Conservation (phyloP, 768 basidiomycete genomes). For the Termitomyces sp. region DNA sequence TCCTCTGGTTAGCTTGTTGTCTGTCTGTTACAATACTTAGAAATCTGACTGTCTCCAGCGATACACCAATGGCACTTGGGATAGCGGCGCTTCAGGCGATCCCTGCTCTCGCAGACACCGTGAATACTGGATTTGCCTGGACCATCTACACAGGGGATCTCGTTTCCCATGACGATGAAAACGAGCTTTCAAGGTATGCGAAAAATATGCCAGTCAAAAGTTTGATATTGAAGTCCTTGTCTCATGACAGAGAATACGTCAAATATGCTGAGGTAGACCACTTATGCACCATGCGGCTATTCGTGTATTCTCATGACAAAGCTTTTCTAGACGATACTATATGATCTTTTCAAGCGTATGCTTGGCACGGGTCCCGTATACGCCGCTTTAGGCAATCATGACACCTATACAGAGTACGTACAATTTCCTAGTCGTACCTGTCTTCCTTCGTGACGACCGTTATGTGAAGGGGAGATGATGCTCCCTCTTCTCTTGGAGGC, state of each 20-base stretch:
- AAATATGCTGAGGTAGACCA: slow-evolving; percentile 54
- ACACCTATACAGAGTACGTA: slow-evolving; percentile 60
- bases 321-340: slow-evolving; percentile 47
- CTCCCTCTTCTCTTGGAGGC: slow-evolving; percentile 52
- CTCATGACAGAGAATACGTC: slow-evolving; percentile 42
- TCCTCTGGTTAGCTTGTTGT: slow-evolving; percentile 37
- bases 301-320: background rate
- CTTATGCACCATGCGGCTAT: too few species aligned
- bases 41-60: slow-evolving; percentile 30
- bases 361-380: slow-evolving; percentile 68
- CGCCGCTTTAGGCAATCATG: slow-evolving; percentile 73
- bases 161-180: slow-evolving; percentile 64
- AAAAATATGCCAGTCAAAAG: background rate
- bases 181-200: slow-evolving; percentile 53
- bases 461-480: slow-evolving; percentile 47
- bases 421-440: background rate
- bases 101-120: slow-evolving; percentile 57
- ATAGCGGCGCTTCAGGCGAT: slow-evolving; percentile 61
- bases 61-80: slow-evolving; percentile 58
- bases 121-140: slow-evolving; percentile 56
- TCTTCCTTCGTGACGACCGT: background rate
- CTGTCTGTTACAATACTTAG: background rate
- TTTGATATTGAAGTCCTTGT: background rate
- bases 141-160: slow-evolving; percentile 71
- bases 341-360: slow-evolving; percentile 57